A percentile compares a stretch with the other conserved stretches of the same genome.
Conservation (phyloP, 306 rosid genomes). For the cucumber (Cucumis sativus) region DNA sequence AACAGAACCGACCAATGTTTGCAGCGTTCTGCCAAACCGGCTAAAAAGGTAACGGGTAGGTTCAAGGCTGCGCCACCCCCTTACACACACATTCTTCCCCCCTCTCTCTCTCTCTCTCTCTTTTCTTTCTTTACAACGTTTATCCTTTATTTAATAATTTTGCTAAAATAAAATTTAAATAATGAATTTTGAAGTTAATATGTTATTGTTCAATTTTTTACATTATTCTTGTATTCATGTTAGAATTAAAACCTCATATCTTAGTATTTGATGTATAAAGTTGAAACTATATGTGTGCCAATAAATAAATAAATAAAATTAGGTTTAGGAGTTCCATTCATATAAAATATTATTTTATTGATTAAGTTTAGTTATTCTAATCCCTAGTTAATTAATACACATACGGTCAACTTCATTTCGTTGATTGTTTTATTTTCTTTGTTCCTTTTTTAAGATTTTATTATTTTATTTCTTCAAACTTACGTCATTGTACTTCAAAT, state of each 20-base stretch:
- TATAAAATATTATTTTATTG: neutral
- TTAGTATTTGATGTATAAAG: neutral
- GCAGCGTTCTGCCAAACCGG: neutral
- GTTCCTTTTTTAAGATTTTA: no score
- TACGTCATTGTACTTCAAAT: neutral
- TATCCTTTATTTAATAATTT: no score
- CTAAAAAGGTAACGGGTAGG: neutral
- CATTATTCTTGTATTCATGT: no score
- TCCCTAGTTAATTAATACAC: neutral
- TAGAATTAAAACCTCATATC: neutral
- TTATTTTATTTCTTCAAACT: neutral
- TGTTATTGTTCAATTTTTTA: no score
- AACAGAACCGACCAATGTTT: slow-evolving; percentile 2
- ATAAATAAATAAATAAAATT: neutral
- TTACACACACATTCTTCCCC: neutral
- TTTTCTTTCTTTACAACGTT: no score
- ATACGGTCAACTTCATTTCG: neutral
- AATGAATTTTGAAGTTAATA: no score
- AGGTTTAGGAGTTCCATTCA: neutral
- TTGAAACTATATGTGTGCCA: neutral
- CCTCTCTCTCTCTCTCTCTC: no score
- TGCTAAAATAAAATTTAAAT: no score
- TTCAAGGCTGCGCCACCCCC: neutral
- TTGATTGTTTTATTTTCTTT: neutral
- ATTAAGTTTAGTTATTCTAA: neutral